Conservation (phyloP, 2,329 filamentous ascomycete species). For the Aspergillus jensenii region DNA sequence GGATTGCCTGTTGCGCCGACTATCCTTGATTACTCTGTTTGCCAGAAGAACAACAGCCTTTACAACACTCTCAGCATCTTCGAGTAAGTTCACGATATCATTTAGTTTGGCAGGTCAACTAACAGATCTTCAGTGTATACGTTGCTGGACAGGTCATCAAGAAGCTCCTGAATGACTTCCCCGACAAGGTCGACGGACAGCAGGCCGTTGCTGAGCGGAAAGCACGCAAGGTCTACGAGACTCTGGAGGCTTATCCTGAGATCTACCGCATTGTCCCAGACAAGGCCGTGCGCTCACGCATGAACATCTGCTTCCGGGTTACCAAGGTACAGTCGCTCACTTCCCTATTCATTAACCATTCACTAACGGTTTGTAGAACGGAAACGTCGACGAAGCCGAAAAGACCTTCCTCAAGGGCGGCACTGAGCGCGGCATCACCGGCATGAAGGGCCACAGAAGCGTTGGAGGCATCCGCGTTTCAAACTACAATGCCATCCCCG, state of each 20-base stretch:
- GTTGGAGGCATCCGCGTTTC: constrained; percentile 79
- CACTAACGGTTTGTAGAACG: constrained; percentile 42
- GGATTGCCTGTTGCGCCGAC: constrained; percentile 60
- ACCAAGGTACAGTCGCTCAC: constrained; percentile 38
- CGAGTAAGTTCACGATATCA: constrained; percentile 14
- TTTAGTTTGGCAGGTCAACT: background rate
- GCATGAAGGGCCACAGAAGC: constrained; percentile 83
- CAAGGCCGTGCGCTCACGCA: constrained; percentile 73
- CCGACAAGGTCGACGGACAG: constrained; percentile 72
- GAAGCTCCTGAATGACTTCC: constrained; percentile 64
- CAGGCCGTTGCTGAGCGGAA: constrained; percentile 72
- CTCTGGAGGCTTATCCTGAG: constrained; percentile 70
- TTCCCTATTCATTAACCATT: background rate
- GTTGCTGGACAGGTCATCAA: constrained; percentile 87
- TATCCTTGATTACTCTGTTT: constrained; percentile 79
- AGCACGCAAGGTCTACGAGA: constrained; percentile 71
- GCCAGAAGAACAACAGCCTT: constrained; percentile 82
- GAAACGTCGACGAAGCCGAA: constrained; percentile 65
- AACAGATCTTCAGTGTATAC: constrained; percentile 64
- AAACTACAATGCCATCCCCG: constrained; percentile 83
- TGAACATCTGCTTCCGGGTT: constrained; percentile 94
- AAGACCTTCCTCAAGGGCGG: constrained; percentile 76
- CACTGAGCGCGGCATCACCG: constrained; percentile 67
- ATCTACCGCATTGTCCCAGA: constrained; percentile 79
- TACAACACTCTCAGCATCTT: constrained; percentile 98